phyloP scores from a whole-genome alignment of 805 yeast species.

The Kuraishia piskuri region DNA sequence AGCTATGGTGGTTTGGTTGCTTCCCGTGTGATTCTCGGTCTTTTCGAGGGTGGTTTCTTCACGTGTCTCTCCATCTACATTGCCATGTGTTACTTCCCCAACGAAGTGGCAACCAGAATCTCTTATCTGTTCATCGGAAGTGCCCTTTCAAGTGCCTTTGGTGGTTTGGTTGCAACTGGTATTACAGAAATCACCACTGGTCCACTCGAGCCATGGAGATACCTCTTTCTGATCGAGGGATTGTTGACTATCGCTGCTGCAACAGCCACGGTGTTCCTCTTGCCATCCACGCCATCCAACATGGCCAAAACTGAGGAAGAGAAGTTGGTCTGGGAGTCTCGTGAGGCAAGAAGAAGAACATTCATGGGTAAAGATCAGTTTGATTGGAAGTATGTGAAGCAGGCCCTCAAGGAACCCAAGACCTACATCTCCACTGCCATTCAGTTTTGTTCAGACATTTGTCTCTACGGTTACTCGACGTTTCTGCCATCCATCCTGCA shows the following conservation, averaged over 20 bases:
- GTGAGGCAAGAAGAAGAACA: slow-evolving; percentile 26
- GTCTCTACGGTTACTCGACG: slow-evolving; percentile 32
- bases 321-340: slow-evolving; percentile 19
- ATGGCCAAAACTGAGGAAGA: slow-evolving; percentile 19
- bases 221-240: slow-evolving; percentile 48
- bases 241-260: slow-evolving; percentile 25
- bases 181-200: slow-evolving; percentile 21
- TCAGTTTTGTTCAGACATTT: slow-evolving; percentile 35
- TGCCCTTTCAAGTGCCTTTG: slow-evolving; percentile 46
- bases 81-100: slow-evolving; percentile 36
- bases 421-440: slow-evolving; percentile 25
- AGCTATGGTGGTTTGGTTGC: slow-evolving; percentile 34
- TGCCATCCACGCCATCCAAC: slow-evolving; percentile 18
- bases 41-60: slow-evolving; percentile 42
- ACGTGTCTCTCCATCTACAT: slow-evolving; percentile 40
- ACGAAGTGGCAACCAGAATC: slow-evolving; percentile 38
- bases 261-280: slow-evolving; percentile 19
- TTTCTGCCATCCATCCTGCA: slow-evolving; percentile 32
- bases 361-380: slow-evolving; percentile 24
- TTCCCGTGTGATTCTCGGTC: slow-evolving; percentile 40
- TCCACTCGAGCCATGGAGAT: slow-evolving; percentile 38
- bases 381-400: slow-evolving; percentile 19
- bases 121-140: slow-evolving; percentile 44
- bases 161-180: slow-evolving; percentile 44
- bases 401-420: slow-evolving; percentile 28